Evolutionary conservation across 495 filamentous ascomycete species (phyloP), one percentile per base, ranked within the genome.

Genomic region (Usnea hakonensis): DNA sequence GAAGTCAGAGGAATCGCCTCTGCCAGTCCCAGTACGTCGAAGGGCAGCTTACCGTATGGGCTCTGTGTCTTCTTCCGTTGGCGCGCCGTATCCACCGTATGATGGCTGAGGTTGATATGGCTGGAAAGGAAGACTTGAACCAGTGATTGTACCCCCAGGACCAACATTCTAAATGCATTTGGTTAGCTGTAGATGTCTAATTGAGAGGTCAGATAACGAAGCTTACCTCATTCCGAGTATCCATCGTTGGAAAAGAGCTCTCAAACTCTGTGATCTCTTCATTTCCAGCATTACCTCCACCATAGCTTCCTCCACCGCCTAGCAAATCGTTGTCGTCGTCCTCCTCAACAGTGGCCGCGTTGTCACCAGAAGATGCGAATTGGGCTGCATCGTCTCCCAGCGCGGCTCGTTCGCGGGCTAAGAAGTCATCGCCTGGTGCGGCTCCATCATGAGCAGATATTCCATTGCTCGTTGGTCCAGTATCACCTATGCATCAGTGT

Each of bases 351-450:
- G 75, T 77, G 52, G 76, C 77, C 64, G 78, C 81, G 64, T 83
- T 85, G 74, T 96, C 91, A 70, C 87, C 83, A 54, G 87, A 74
- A 28, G 90, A 87, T 44, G 89, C 83, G 71, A 98, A 98, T 77
- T 91, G 90, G 62, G 88, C 82, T 55, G 94, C 94, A 71, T 96
- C 93, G 67, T 95, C 95, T 56, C 94, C 94, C 5, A 97, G 84
- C 17, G 86, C 77, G 7, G 91, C 92, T 59, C 90, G 86, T 72
- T 98, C 94, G 56, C 94, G 88, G 67, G 87, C 82, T 14, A 97
- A 85, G 76, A 98, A 97, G 73, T 96, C 91, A 68, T 84, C 81
- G 65, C 82, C 83, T 11, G 81, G 75, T 55, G 72, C 61, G 33
- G 68, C 73, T 36, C 71, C 74, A 50, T 79, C 72, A 64, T 68